phyloP scores from a whole-genome alignment of 2,329 filamentous ascomycete genomes.

The Colletotrichum navitas region DNA sequence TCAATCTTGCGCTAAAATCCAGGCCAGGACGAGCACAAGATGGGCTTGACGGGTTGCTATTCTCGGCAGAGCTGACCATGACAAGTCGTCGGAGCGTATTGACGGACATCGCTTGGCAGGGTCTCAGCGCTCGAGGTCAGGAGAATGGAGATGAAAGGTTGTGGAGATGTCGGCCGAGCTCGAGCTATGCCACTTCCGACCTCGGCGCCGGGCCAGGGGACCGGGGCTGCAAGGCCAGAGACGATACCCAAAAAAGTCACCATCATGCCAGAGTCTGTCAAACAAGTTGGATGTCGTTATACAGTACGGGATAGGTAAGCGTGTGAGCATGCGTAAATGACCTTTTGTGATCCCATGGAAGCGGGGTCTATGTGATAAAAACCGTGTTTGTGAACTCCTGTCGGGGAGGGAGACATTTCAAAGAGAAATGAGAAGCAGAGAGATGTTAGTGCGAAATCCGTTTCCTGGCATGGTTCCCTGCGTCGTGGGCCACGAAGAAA shows the following conservation, averaged over 20 bases:
- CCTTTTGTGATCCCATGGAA: constrained; percentile 11
- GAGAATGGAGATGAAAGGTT: neutral
- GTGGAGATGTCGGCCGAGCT: constrained; percentile 4
- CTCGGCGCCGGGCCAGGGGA: constrained; percentile 12
- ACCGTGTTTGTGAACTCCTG: neutral
- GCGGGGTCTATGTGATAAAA: neutral
- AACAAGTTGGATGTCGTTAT: constrained; percentile 20
- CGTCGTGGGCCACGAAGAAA: neutral
- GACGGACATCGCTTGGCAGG: constrained; percentile 23
- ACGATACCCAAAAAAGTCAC: constrained; percentile 1
- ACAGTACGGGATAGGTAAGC: constrained; percentile 5
- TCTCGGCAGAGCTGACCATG: constrained; percentile 24
- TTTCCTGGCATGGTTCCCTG: neutral
- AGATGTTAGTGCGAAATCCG: neutral
- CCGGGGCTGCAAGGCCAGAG: neutral
- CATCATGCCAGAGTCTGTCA: neutral
- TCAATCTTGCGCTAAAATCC: constrained; percentile 9
- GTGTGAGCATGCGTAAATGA: neutral
- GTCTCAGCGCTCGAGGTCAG: constrained; percentile 13
- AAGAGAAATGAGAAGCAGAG: neutral
- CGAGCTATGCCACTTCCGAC: constrained; percentile 18
- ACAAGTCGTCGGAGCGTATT: constrained; percentile 10
- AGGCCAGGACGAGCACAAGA: constrained; percentile 3
- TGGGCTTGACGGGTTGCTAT: constrained; percentile 10
- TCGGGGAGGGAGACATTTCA: too few species aligned